Evolutionary conservation across 179 eudicot species (phyloP), one percentile per base, ranked within the genome.

Genomic region (Beta macrorhiza): DNA sequence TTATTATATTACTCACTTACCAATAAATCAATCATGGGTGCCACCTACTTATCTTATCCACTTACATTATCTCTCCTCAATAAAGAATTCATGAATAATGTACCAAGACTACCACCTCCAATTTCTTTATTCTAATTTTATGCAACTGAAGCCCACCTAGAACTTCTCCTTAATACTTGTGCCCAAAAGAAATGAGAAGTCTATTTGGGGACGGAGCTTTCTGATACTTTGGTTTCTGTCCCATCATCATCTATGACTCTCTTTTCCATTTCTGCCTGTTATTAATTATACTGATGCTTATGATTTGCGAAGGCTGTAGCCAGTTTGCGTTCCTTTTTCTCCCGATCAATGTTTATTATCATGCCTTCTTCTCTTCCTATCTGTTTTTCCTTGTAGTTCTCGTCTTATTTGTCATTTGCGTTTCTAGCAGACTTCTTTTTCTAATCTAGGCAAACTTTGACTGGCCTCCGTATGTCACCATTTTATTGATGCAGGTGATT

Each of bases 401-500:
- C 42, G 20, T 44, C 52, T 69, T 69, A 42, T 22, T 42, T 22
- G 16, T 49, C 57, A 12, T n/a, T 20, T 42, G 17, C 16, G 2
- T 67, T 67, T 67, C 72, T 67, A 32, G 72, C 72, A 15, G 37
- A 42, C 47, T 32, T 65, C 1, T 4, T 37, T 67, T 67, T 6
- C 29, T 63, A 32, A 42, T 29, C 25, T 19, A 12, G 45, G 51
- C 80, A 78, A 71, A 51, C 42, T 63, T 76, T 55, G 42, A 32
- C 55, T 71, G 75, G 56, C 56, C 53, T 76, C 79, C 29, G 57
- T 75, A 20, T 79, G 37, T 57, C 52, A 73, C 62, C 74, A 77
- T 64, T 67, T 56, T 77, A 72, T 80, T 86, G 85, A 68, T 84
- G 75, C 84, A 95, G 99, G 99, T 96, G 80, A 91, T 92, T 72